Conservation (phyloP, 768 basidiomycete species). For the Pleurotus tuoliensis region DNA sequence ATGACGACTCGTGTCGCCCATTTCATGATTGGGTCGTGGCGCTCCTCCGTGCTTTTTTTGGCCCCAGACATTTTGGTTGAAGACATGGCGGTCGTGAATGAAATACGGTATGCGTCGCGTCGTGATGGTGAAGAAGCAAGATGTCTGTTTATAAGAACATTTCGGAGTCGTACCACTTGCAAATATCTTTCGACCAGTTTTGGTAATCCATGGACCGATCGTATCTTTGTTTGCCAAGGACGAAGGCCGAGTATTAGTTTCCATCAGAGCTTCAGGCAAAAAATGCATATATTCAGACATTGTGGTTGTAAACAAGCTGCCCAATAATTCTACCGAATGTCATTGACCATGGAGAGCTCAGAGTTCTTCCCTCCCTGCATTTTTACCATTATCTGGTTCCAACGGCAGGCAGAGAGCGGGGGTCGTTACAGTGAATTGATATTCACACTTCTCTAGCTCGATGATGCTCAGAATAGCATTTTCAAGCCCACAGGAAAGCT, state of each 20-base stretch:
- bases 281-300: background rate
- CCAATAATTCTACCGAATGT: background rate
- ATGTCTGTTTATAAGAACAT: background rate
- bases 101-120: too few species aligned
- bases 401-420: conserved; percentile 78
- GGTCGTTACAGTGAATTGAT: conserved; percentile 78
- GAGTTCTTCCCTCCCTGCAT: conserved; percentile 41
- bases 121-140: too few species aligned
- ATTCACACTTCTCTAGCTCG: conserved; percentile 97
- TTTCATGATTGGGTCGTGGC: conserved; percentile 17
- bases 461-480: conserved; percentile 74
- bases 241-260: background rate
- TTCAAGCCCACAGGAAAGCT: conserved; percentile 81
- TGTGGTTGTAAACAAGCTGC: background rate
- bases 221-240: background rate
- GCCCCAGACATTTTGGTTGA: background rate
- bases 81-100: background rate
- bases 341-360: conserved; percentile 13
- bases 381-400: conserved; percentile 30
- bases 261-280: background rate
- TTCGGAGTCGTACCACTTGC: background rate
- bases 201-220: background rate
- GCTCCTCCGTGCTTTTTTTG: background rate
- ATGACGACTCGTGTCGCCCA: conserved; percentile 35
- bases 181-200: background rate